Evolutionary conservation across 768 basidiomycete genomes (phyloP).

Genomic region (Boletus insuetus): DNA sequence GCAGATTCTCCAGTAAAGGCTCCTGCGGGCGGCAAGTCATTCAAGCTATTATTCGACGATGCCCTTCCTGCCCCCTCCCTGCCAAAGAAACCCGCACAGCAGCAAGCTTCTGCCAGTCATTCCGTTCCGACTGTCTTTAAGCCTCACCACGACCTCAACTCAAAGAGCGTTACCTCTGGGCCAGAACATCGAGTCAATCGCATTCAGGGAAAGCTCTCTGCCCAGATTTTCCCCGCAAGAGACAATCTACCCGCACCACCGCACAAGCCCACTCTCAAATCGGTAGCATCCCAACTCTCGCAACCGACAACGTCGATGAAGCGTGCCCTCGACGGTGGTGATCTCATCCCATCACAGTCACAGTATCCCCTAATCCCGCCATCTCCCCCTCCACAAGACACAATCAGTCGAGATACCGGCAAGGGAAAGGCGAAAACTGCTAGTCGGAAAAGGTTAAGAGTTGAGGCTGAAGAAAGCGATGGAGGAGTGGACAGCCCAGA

Average conservation of each 20-base stretch:
- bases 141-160: background rate
- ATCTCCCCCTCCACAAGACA: conserved; percentile 56
- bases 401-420: conserved; percentile 30
- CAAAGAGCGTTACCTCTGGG: background rate
- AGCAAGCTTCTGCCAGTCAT: background rate
- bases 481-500: conserved; percentile 21
- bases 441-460: conserved; percentile 50
- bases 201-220: conserved; percentile 1
- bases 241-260: background rate
- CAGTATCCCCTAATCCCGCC: conserved; percentile 54
- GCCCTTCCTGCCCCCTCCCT: conserved; percentile 30
- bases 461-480: conserved; percentile 33
- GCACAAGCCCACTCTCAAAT: background rate
- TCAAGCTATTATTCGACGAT: conserved; percentile 67
- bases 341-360: conserved; percentile 10
- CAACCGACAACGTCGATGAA: conserved; percentile 38
- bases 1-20: conserved; percentile 72
- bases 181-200: background rate
- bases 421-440: conserved; percentile 40
- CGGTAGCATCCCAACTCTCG: background rate
- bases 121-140: conserved; percentile 1
- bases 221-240: conserved; percentile 14
- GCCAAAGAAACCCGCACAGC: conserved; percentile 15
- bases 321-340: conserved; percentile 39
- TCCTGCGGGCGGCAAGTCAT: conserved; percentile 53